Conservation (phyloP, 2,329 filamentous ascomycete species). For the Epichloe scottii region DNA sequence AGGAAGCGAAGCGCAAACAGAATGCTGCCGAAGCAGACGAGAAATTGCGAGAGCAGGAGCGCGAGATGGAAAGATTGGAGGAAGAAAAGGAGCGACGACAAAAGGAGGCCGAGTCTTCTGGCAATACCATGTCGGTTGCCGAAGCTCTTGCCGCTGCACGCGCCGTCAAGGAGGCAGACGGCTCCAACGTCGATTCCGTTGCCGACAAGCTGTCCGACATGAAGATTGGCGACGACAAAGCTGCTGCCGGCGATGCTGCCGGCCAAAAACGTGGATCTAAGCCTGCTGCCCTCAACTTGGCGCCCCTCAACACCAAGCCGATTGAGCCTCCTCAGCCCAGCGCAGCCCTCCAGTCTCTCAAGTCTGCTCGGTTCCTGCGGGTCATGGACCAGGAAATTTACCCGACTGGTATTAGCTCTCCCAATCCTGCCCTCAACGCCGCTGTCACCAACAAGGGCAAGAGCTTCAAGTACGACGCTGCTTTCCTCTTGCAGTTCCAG, state of each 20-base stretch:
- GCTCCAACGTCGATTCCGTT: constrained; percentile 26
- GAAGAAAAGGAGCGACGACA: constrained; percentile 54
- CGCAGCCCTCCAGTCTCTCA: constrained; percentile 83
- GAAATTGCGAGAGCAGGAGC: constrained; percentile 60
- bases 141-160: constrained; percentile 35
- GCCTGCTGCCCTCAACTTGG: constrained; percentile 78
- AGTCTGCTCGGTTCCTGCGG: constrained; percentile 78
- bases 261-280: constrained; percentile 52
- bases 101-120: constrained; percentile 35
- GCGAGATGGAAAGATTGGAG: constrained; percentile 60
- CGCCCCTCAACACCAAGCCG: constrained; percentile 66
- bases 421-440: constrained; percentile 80
- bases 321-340: constrained; percentile 89
- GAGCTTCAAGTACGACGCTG: constrained; percentile 87
- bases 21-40: constrained; percentile 46
- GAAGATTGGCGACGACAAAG: constrained; percentile 32
- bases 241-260: constrained; percentile 31
- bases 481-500: constrained; percentile 94
- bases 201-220: constrained; percentile 39
- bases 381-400: constrained; percentile 71
- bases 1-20: constrained; percentile 28
- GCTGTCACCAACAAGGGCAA: constrained; percentile 67
- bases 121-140: constrained; percentile 33
- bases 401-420: constrained; percentile 71
- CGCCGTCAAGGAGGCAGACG: constrained; percentile 27